Percentiles rank a stretch among this genome's conserved stretches.
These are phyloP conservation scores for Cladophialophora psammophila DNA, from an alignment of 2,329 filamentous ascomycete species.

Conservation along the genomic window DNA sequence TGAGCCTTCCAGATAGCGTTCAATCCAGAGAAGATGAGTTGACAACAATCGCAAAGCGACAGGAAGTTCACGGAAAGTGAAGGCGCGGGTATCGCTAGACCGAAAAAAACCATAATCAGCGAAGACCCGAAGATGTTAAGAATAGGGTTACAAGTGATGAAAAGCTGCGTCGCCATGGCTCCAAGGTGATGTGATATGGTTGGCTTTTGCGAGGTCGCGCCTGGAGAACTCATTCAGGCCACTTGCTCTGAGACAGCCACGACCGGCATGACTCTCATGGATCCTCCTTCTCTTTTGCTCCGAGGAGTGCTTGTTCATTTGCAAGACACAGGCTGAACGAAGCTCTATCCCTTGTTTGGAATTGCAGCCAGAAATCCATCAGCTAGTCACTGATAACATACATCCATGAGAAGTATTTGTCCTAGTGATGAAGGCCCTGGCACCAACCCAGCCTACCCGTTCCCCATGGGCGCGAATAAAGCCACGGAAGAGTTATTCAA, in stretches of 20 bases:
- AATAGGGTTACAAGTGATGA: not conserved
- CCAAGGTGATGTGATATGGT: not conserved
- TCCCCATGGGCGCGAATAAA: not conserved
- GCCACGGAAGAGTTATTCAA: not conserved
- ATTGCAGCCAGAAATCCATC: not conserved
- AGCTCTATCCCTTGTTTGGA: not conserved
- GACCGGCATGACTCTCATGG: not conserved
- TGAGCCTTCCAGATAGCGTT: not conserved
- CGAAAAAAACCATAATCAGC: constrained; percentile 16
- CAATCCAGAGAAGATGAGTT: not conserved
- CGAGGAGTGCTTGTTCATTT: not conserved
- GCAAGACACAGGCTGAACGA: not conserved
- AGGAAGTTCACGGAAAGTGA: not conserved
- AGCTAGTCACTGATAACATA: not conserved
- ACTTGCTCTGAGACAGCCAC: not conserved
- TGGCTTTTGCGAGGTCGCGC: not conserved
- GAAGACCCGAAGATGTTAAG: not conserved
- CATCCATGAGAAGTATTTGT: not conserved
- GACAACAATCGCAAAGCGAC: not conserved
- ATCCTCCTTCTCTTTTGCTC: not conserved
- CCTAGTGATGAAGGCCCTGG: not conserved
- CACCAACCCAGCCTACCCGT: not conserved
- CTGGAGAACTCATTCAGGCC: not conserved
- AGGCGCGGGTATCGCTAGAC: not conserved
- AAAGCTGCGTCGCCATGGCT: not conserved